Conservation (phyloP, 2,329 filamentous ascomycete species). For the Mariannaea elegans region DNA sequence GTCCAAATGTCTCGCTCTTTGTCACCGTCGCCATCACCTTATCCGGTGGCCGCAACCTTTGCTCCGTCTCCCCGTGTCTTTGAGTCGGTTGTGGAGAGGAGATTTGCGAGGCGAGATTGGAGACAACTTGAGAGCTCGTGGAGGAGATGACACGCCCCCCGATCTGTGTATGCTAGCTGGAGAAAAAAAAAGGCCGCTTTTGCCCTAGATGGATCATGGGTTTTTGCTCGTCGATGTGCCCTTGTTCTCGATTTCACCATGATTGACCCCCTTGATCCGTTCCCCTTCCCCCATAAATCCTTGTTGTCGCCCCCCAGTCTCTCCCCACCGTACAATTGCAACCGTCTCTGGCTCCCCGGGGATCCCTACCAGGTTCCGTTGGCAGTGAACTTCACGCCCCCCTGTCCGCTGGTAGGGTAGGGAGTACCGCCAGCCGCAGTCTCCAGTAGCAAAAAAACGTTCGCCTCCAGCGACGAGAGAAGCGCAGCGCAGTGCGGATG, state of each 20-base stretch:
- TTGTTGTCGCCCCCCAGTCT: constrained; percentile 20
- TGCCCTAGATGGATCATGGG: constrained; percentile 27
- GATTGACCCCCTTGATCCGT: constrained; percentile 39
- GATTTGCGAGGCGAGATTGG: constrained; percentile 4
- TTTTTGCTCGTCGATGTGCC: constrained; percentile 26
- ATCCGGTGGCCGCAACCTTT: not conserved
- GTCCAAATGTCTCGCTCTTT: constrained; percentile 29
- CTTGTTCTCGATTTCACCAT: constrained; percentile 31
- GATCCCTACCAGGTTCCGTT: constrained; percentile 30
- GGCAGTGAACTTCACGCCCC: constrained; percentile 36
- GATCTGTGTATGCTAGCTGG: constrained; percentile 1
- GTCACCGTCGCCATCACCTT: constrained; percentile 20
- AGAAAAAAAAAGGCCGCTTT: constrained; percentile 22
- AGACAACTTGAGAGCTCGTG: not conserved
- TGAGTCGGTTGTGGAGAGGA: not conserved
- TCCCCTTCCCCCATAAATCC: constrained; percentile 31
- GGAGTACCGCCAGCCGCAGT: constrained; percentile 32
- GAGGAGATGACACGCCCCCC: constrained; percentile 9
- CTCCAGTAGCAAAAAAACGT: no score
- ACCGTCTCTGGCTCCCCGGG: constrained; percentile 29
- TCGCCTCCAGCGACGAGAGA: not conserved
- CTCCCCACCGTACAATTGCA: constrained; percentile 34
- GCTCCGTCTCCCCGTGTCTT: constrained; percentile 8
- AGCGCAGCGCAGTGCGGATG: not conserved
- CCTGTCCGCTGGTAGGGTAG: constrained; percentile 27